Evolutionary conservation across 2,329 filamentous ascomycete species (phyloP).

Genomic region (Pestalotiopsis sp.): DNA sequence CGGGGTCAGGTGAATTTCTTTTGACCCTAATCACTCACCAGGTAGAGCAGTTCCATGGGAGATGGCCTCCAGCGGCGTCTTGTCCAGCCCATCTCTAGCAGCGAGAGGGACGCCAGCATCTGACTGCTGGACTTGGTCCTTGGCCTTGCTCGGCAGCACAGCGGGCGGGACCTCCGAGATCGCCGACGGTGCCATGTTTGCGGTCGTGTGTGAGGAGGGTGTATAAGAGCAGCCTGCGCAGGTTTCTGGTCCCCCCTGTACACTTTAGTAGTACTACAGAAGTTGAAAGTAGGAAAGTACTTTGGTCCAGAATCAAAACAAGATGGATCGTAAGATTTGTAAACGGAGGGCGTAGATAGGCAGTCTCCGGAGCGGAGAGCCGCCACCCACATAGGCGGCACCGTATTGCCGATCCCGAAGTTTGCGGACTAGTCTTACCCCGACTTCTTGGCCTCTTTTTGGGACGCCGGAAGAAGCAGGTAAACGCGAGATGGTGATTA

Average conservation of each 20-base stretch:
- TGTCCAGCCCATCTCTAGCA: constrained; percentile 19
- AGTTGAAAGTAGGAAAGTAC: not conserved
- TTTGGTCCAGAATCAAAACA: not conserved
- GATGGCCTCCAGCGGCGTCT: constrained; percentile 35
- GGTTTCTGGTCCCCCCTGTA: not conserved
- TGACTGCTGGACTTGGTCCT: constrained; percentile 16
- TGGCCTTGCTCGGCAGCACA: constrained; percentile 17
- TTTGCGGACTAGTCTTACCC: not conserved
- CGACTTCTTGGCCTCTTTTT: not conserved
- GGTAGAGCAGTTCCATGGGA: constrained; percentile 34
- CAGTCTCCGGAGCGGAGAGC: not conserved
- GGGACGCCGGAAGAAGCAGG: not conserved
- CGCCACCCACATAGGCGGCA: not conserved
- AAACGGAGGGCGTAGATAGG: not conserved
- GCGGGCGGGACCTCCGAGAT: constrained; percentile 23
- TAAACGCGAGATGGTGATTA: not conserved
- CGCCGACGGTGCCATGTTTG: constrained; percentile 33
- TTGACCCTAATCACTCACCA: constrained; percentile 17
- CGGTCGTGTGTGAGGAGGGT: not conserved
- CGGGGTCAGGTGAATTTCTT: not conserved
- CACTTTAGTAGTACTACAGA: not conserved
- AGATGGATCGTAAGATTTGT: not conserved
- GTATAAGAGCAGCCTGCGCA: not conserved
- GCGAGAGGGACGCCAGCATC: constrained; percentile 5
- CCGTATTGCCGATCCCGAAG: not conserved